A percentile compares a stretch with the other conserved stretches of the same genome.
Evolutionary conservation across 495 filamentous ascomycete species (phyloP).

Genomic region (Penicillium subrubescens): DNA sequence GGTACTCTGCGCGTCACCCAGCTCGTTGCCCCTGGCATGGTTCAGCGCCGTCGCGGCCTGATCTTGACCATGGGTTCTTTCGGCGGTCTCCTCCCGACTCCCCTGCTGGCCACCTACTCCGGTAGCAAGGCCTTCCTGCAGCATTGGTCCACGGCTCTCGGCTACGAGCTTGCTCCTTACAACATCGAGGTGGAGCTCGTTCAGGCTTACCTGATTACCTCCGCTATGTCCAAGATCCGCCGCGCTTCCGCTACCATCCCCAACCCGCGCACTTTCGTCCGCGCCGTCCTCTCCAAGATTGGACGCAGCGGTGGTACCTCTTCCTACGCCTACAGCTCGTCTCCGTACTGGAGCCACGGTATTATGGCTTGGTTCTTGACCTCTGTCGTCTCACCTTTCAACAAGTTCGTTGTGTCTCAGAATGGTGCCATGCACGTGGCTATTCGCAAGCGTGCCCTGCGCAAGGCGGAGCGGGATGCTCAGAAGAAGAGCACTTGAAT

Average conservation of each 20-base stretch:
- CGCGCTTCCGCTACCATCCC: slow-evolving; percentile 75
- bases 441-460: slow-evolving; percentile 85
- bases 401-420: slow-evolving; percentile 58
- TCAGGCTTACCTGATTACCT: slow-evolving; percentile 87
- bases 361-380: slow-evolving; percentile 83
- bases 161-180: slow-evolving; percentile 75
- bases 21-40: slow-evolving; percentile 82
- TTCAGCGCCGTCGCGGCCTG: slow-evolving; percentile 76
- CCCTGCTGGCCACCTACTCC: slow-evolving; percentile 93
- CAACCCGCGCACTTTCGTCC: slow-evolving; percentile 79
- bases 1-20: slow-evolving; percentile 86
- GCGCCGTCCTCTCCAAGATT: slow-evolving; percentile 75
- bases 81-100: slow-evolving; percentile 86
- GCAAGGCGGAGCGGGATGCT: slow-evolving; percentile 80
- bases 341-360: slow-evolving; percentile 90
- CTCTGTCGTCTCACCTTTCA: slow-evolving; percentile 68
- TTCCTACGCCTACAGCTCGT: slow-evolving; percentile 75
- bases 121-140: slow-evolving; percentile 98
- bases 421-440: slow-evolving; percentile 82
- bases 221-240: slow-evolving; percentile 94
- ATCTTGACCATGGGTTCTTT: slow-evolving; percentile 98
- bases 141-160: slow-evolving; percentile 89
- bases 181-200: slow-evolving; percentile 85
- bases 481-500: slow-evolving; percentile 49
- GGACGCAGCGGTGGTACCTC: slow-evolving; percentile 76